phyloP scores from a whole-genome alignment of 768 basidiomycete species.

The Suillus decipiens region DNA sequence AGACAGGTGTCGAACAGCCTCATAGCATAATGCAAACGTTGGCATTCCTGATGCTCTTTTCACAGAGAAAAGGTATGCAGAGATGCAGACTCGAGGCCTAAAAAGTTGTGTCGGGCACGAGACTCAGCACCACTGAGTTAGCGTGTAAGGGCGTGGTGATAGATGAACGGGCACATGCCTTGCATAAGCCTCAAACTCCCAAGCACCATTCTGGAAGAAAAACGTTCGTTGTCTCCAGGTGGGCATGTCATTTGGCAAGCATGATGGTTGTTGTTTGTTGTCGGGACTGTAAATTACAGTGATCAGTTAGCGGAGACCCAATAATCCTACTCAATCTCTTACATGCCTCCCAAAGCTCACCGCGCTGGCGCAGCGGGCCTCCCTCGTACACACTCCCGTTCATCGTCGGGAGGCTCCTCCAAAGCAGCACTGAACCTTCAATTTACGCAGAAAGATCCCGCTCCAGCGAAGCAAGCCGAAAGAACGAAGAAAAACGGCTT shows the following conservation, averaged over 20 bases:
- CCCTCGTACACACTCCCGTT: slow-evolving; percentile 63
- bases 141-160: background rate
- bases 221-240: background rate
- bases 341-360: slow-evolving; percentile 55
- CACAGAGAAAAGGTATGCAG: background rate
- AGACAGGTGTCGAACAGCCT: background rate
- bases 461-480: slow-evolving; percentile 45
- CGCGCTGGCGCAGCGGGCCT: slow-evolving; percentile 46
- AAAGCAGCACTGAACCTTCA: slow-evolving; percentile 63
- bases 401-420: slow-evolving; percentile 55
- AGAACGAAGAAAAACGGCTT: slow-evolving; percentile 51
- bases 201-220: background rate
- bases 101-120: background rate
- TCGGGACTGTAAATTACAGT: slow-evolving; percentile 17
- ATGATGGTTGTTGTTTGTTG: slow-evolving; percentile 3
- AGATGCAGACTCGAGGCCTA: background rate
- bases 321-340: slow-evolving; percentile 25
- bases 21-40: background rate
- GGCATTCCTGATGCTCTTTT: background rate
- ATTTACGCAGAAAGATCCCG: slow-evolving; percentile 65
- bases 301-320: slow-evolving; percentile 35
- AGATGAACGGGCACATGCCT: background rate
- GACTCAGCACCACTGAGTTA: background rate
- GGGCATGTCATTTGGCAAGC: background rate
- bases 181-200: background rate